Evolutionary conservation across 2,329 filamentous ascomycete species (phyloP).

Genomic region (Cladosporium sphaerospermum): DNA sequence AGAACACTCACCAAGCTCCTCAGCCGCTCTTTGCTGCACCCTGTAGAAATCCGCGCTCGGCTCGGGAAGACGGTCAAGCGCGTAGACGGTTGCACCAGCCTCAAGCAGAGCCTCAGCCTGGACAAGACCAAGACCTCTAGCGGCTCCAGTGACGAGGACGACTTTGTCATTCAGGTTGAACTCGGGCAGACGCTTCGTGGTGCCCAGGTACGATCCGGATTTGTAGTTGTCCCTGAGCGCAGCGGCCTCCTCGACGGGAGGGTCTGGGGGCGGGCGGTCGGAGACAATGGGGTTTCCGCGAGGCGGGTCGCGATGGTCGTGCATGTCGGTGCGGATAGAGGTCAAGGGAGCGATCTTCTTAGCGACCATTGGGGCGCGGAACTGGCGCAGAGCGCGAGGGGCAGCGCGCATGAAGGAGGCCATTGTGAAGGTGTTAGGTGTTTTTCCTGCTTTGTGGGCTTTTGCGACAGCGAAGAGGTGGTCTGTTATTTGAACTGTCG

Average conservation of each 20-base stretch:
- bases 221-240: slow-evolving; percentile 26
- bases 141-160: slow-evolving; percentile 65
- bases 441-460: not conserved
- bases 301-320: slow-evolving; percentile 27
- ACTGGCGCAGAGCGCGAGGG: slow-evolving; percentile 16
- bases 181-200: slow-evolving; percentile 53
- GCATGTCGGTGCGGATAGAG: slow-evolving; percentile 15
- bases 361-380: slow-evolving; percentile 9
- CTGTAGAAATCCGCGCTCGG: slow-evolving; percentile 58
- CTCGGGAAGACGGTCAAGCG: slow-evolving; percentile 55
- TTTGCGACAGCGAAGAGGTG: not conserved
- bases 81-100: slow-evolving; percentile 67
- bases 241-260: slow-evolving; percentile 27
- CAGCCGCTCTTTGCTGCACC: slow-evolving; percentile 57
- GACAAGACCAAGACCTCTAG: slow-evolving; percentile 65
- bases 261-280: slow-evolving; percentile 24
- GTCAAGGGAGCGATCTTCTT: slow-evolving; percentile 15
- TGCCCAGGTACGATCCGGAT: slow-evolving; percentile 30
- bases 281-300: slow-evolving; percentile 25
- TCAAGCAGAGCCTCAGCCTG: slow-evolving; percentile 68
- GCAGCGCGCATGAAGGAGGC: slow-evolving; percentile 17
- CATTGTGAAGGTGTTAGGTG: slow-evolving; percentile 12
- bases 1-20: slow-evolving; percentile 48
- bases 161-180: slow-evolving; percentile 69
- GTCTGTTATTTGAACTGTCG: not conserved